Base-by-base conservation (phyloP, 768 basidiomycete genomes). In the Hirschioporus abietinus region DNA sequence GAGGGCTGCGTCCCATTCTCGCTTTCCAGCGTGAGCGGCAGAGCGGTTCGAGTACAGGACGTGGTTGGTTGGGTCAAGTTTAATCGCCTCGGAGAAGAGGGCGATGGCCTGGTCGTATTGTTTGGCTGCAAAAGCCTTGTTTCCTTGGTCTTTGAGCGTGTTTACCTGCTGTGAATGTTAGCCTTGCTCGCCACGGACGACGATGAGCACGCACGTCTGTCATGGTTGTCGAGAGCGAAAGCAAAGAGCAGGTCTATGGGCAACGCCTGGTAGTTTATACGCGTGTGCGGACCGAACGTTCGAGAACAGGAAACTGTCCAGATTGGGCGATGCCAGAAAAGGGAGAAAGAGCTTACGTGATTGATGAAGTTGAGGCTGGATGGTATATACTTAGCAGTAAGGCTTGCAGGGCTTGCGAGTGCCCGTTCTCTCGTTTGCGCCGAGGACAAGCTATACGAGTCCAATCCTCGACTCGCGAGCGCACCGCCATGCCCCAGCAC, bases 121-220 rank as follows among this genome's bases (percentile, higher is more conserved):
- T 76, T 95, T 97, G 65, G 93, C 93, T 52, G 91, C 83, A 79
- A 98, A 98, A 24, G 96, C 95, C 74, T 95, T 95, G 84, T 98
- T 98, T 73, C 95, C 96, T 74, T 87, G 87, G 74, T 93, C 92
- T 81, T 98, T 98, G 70, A 97, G 82, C 67, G 86, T 79, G 75
- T 82, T 80, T 62, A 79, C 81, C 84, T 85, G 67, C 18, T n/a
- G 15, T 58, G 60, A 10, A 35, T 52, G 17, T 52, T 9, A n/a
- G 60, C 26, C n/a, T 20, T 15, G 42, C 30, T 52, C 42, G 26
- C 60, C 34, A 61, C 26, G 12, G 34, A 18, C 26, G 63, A 64
- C 57, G 57, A 25, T 65, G 57, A 57, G 27, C 65, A 77, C 78
- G 61, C 68, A 80, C 78, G 66, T 79, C 77, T 64, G 78, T 68